phyloP scores from a whole-genome alignment of 352 stramenopile species.

The Pythium oligandrum region DNA sequence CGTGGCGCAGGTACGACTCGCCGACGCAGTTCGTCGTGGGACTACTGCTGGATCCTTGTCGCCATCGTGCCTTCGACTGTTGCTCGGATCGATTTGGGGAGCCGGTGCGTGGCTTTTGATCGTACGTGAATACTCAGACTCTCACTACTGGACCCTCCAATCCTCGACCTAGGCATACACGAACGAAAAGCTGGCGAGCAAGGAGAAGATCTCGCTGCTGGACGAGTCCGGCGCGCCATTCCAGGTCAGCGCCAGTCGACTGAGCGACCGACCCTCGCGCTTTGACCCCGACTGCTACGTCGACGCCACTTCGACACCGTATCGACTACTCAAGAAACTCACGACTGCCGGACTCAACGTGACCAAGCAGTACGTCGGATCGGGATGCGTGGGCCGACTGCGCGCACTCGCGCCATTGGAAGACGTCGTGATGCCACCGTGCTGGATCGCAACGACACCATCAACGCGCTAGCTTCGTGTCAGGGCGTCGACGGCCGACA shows the following conservation, averaged over 20 bases:
- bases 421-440: constrained; percentile 54
- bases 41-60: constrained; percentile 80
- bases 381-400: constrained; percentile 48
- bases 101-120: constrained; percentile 48
- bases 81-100: constrained; percentile 79
- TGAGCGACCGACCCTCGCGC: constrained; percentile 60
- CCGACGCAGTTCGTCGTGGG: constrained; percentile 74
- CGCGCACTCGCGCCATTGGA: constrained; percentile 40
- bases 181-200: constrained; percentile 22
- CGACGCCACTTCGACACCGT: constrained; percentile 33
- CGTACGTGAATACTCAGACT: too few species aligned
- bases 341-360: constrained; percentile 31
- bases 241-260: constrained; percentile 50
- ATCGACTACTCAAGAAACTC: constrained; percentile 56
- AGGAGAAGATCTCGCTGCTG: too few species aligned
- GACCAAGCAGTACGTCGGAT: constrained; percentile 48
- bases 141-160: too few species aligned
- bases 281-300: constrained; percentile 77
- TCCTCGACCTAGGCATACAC: constrained; percentile 32
- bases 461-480: constrained; percentile 63
- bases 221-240: constrained; percentile 59
- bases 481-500: constrained; percentile 52
- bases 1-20: constrained; percentile 28
- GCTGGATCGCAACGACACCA: constrained; percentile 79
- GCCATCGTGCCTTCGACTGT: constrained; percentile 46